Evolutionary conservation across 305 asterid genomes (phyloP), one percentile per base, ranked within the genome.

Genomic region (Solanum aculeatissimum): DNA sequence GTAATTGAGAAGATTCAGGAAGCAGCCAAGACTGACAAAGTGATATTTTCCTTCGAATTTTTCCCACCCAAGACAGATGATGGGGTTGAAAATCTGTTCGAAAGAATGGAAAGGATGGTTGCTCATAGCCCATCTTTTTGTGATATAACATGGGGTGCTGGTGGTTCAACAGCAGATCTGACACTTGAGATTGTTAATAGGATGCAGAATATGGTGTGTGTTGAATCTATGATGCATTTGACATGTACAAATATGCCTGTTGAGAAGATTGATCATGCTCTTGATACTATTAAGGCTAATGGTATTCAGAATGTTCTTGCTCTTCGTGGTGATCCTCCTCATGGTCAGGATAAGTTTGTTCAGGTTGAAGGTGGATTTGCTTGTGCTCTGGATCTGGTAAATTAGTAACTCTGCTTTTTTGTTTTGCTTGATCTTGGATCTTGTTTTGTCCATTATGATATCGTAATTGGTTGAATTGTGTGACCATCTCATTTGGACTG

Each of bases 81-180:
- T 82, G 99, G 99, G 6, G 98, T 95, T 74, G 98, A 95, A 82
- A 97, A 97, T 72, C 93, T 97, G 84, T 95, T 97, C 86, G 99
- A 97, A 70, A 91, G 93, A 69, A 95, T 95, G 99, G 99, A 97
- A 85, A 90, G 98, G 65, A 97, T 97, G 98, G 99, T 95, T 88
- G 95, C 89, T 75, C 98, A 95, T 85, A 85, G 89, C 79, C 99
- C 99, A 10, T 66, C 94, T 0, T 97, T 97, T 90, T 97, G 98
- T 86, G 98, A 97, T 86, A 95, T 97, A 83, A 97, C 99, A 4
- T 97, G 99, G 99, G 98, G 99, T 8, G 99, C 98, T 19, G 98
- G 98, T 87, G 98, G 99, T 77, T 94, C 99, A 88, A 97, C 99
- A 19, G 98, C 98, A 40, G 98, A 97, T 91, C 90, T 95, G 86